These are phyloP conservation scores for Microascus cirrosus DNA, from an alignment of 2,329 filamentous ascomycete species.

Conservation along the genomic window DNA sequence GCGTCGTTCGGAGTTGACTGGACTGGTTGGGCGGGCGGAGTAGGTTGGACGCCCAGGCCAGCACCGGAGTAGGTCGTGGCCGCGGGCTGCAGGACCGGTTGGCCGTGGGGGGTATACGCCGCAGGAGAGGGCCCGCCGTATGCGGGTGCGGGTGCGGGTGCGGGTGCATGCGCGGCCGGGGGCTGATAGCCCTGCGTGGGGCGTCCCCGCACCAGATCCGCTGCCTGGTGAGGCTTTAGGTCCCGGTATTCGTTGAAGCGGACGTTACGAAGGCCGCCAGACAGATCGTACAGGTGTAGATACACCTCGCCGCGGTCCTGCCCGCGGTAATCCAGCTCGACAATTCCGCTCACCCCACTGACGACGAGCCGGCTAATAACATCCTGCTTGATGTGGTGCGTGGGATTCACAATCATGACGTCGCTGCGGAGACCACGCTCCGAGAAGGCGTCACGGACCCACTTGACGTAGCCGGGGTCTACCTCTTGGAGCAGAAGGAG, in stretches of 20 bases:
- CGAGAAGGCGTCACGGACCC: slow-evolving; percentile 68
- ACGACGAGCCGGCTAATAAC: slow-evolving; percentile 3
- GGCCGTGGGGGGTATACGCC: not conserved
- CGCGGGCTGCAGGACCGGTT: slow-evolving; percentile 65
- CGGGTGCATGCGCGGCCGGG: not conserved
- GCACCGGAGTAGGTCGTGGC: slow-evolving; percentile 17
- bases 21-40: slow-evolving; percentile 13
- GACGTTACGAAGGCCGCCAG: slow-evolving; percentile 1
- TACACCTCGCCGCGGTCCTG: slow-evolving; percentile 1
- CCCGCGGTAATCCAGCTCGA: slow-evolving; percentile 1
- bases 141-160: not conserved
- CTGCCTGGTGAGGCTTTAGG: slow-evolving; percentile 1
- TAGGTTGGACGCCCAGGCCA: slow-evolving; percentile 11
- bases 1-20: not conserved
- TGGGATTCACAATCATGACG: slow-evolving; percentile 69
- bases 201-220: not conserved
- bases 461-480: slow-evolving; percentile 67
- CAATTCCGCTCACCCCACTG: not conserved
- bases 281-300: slow-evolving; percentile 4
- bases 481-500: slow-evolving; percentile 73
- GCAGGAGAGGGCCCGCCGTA: not conserved
- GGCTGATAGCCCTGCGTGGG: not conserved
- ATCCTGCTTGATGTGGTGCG: slow-evolving; percentile 45
- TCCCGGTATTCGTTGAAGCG: slow-evolving; percentile 3
- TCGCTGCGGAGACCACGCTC: slow-evolving; percentile 63